Percentiles rank a stretch among this genome's conserved stretches.
phyloP scores from a whole-genome alignment of 2,329 filamentous ascomycete species.

The Mollisia scopiformis region DNA sequence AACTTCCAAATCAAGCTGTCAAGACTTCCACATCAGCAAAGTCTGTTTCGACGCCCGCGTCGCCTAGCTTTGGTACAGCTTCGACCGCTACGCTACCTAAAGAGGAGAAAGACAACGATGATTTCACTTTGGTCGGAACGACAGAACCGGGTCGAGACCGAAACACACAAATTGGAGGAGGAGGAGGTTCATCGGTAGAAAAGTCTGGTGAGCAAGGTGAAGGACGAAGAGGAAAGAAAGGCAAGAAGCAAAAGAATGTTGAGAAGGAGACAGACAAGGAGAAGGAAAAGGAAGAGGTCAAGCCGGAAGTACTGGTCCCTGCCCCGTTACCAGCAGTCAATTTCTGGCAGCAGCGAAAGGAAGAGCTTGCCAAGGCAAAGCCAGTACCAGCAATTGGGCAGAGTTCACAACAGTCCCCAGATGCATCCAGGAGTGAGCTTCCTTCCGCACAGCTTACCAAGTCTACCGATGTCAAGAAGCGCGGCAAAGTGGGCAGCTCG shows the following conservation, averaged over 20 bases:
- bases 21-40: conserved; percentile 29
- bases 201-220: conserved; percentile 50
- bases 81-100: conserved; percentile 55
- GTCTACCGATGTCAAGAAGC: conserved; percentile 42
- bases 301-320: conserved; percentile 67
- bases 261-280: conserved; percentile 42
- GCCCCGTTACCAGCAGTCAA: conserved; percentile 85
- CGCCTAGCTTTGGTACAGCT: conserved; percentile 56
- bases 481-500: conserved; percentile 39
- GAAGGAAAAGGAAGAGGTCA: conserved; percentile 62
- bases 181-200: conserved; percentile 69
- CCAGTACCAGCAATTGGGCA: conserved; percentile 24
- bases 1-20: conserved; percentile 22
- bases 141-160: conserved; percentile 71
- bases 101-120: conserved; percentile 45
- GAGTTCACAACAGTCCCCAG: conserved; percentile 11
- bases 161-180: conserved; percentile 61
- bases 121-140: conserved; percentile 60
- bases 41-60: conserved; percentile 46
- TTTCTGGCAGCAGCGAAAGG: conserved; percentile 80
- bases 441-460: conserved; percentile 26
- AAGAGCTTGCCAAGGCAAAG: conserved; percentile 58
- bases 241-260: conserved; percentile 36
- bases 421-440: conserved; percentile 28
- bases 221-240: conserved; percentile 33